A percentile compares a stretch with the other conserved stretches of the same genome.
These are phyloP conservation scores for Dioscorea alata DNA, from an alignment of 106 monocot species.

Conservation along the genomic window DNA sequence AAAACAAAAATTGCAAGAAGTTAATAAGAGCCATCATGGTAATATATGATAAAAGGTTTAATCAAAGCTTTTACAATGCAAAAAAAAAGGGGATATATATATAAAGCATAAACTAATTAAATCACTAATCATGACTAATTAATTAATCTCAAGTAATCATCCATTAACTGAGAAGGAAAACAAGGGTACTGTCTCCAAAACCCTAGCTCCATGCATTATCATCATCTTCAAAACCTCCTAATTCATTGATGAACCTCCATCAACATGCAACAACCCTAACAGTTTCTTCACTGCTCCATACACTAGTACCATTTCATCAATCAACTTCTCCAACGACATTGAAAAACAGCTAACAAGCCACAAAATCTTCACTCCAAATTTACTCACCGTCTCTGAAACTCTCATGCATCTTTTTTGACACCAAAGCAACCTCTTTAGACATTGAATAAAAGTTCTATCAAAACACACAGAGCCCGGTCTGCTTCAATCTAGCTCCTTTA, in stretches of 20 bases:
- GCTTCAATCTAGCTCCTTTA: constrained; percentile 53
- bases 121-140: too few species aligned
- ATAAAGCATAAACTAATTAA: too few species aligned
- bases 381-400: constrained; percentile 57
- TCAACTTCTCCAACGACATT: constrained; percentile 46
- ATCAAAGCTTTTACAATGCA: too few species aligned
- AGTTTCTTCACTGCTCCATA: constrained; percentile 62
- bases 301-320: constrained; percentile 65
- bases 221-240: constrained; percentile 54
- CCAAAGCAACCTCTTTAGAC: constrained; percentile 47
- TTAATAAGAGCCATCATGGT: too few species aligned
- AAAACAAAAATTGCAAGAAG: too few species aligned
- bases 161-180: constrained; percentile 45
- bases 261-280: constrained; percentile 43
- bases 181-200: constrained; percentile 65
- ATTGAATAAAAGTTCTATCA: constrained; percentile 61
- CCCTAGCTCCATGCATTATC: constrained; percentile 39
- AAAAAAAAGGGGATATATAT: too few species aligned
- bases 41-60: too few species aligned
- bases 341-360: constrained; percentile 42
- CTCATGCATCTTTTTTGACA: constrained; percentile 60
- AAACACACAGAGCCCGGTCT: constrained; percentile 50
- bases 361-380: constrained; percentile 66
- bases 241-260: constrained; percentile 41
- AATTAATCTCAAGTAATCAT: constrained; percentile 17